phyloP scores from a whole-genome alignment of 129 eudicot species.

The Ambrosia trifida region DNA sequence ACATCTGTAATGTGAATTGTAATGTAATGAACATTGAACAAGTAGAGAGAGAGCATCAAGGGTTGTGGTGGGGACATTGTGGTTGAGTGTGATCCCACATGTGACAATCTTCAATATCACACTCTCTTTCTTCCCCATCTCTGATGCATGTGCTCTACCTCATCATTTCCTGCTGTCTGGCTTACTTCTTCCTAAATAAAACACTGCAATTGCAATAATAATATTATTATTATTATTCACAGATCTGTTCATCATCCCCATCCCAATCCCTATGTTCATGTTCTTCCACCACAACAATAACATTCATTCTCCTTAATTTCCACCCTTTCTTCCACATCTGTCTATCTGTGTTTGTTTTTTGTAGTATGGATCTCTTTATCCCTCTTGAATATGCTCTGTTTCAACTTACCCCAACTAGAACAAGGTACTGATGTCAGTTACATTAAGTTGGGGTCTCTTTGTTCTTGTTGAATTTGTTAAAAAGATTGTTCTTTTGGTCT shows the following conservation, averaged over 20 bases:
- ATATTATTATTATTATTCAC: constrained; percentile 7
- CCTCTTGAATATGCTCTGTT: constrained; percentile 80
- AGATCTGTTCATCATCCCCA: constrained; percentile 40
- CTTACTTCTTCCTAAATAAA: constrained; percentile 26
- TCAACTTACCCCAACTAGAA: constrained; percentile 88
- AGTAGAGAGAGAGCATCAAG: constrained; percentile 14
- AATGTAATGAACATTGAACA: too few relatives aligned
- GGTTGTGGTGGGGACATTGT: constrained; percentile 29
- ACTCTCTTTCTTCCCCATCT: constrained; percentile 18
- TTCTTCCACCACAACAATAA: constrained; percentile 21
- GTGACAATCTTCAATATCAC: constrained; percentile 37
- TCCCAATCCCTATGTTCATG: constrained; percentile 32
- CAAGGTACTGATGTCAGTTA: constrained; percentile 46
- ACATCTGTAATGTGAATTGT: too few relatives aligned
- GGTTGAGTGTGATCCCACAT: constrained; percentile 39
- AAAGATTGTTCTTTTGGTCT: neutral
- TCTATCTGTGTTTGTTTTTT: neutral
- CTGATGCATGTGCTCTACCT: constrained; percentile 53
- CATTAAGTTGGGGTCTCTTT: neutral
- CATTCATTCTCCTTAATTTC: constrained; percentile 32
- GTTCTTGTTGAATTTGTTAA: neutral
- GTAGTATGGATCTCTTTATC: constrained; percentile 57
- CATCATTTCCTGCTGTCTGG: constrained; percentile 64
- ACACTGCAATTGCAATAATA: too few relatives aligned
- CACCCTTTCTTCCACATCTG: constrained; percentile 15